Conservation (phyloP, 2,329 filamentous ascomycete species). For the Orbilia oligospora region DNA sequence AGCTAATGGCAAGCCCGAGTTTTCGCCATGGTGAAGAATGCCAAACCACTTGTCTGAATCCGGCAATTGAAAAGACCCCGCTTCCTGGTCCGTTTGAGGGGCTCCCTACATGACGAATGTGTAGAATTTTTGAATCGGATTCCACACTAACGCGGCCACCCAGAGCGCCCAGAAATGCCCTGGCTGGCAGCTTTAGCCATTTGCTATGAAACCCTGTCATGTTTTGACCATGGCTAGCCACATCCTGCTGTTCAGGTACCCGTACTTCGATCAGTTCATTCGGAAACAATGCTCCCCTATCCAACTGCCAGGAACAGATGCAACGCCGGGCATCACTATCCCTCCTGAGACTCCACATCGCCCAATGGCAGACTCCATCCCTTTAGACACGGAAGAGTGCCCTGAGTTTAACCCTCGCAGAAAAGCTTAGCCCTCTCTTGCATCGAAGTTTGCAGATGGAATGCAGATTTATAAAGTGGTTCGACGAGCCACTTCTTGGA, state of each 20-base stretch:
- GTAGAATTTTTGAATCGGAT: slow-evolving; percentile 56
- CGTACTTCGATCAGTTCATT: slow-evolving; percentile 53
- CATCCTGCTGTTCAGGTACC: slow-evolving; percentile 56
- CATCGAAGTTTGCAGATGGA: slow-evolving; percentile 47
- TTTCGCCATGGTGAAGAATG: slow-evolving; percentile 50
- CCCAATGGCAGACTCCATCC: slow-evolving; percentile 53
- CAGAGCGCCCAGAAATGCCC: slow-evolving; percentile 15
- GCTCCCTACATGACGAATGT: slow-evolving; percentile 57
- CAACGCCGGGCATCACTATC: slow-evolving; percentile 43
- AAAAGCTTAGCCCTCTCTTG: slow-evolving; percentile 59
- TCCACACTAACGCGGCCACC: slow-evolving; percentile 39
- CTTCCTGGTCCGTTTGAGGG: slow-evolving; percentile 53
- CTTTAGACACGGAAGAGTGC: slow-evolving; percentile 54
- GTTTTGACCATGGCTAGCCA: slow-evolving; percentile 44
- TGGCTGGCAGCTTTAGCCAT: slow-evolving; percentile 59
- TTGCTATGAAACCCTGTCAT: slow-evolving; percentile 55
- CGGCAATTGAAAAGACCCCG: slow-evolving; percentile 51
- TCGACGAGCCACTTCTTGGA: slow-evolving; percentile 55
- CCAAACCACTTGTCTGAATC: slow-evolving; percentile 54
- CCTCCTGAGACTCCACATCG: slow-evolving; percentile 53
- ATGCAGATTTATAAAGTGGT: slow-evolving; percentile 61
- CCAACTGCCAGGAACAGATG: slow-evolving; percentile 57
- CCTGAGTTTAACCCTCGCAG: slow-evolving; percentile 32
- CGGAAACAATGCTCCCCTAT: slow-evolving; percentile 55
- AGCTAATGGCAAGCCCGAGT: slow-evolving; percentile 60